Conservation (phyloP, 2,329 filamentous ascomycete genomes). For the Hypocrella siamensis region DNA sequence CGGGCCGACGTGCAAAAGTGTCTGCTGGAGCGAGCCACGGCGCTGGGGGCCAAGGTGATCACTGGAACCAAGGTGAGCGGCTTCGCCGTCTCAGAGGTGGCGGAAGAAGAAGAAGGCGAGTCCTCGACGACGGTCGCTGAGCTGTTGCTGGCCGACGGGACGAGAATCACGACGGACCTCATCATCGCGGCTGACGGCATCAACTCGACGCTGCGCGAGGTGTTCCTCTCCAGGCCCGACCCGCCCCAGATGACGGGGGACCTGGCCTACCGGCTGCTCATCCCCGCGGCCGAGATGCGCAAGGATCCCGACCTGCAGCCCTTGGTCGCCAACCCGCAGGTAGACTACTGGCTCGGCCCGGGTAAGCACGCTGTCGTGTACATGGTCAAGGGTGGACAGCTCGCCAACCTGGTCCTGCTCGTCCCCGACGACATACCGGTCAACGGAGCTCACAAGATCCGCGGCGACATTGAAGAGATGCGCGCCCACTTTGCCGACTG, state of each 20-base stretch:
- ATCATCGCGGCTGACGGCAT: constrained; percentile 32
- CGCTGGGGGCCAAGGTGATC: constrained; percentile 21
- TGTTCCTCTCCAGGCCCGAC: constrained; percentile 25
- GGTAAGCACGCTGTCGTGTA: constrained; percentile 33
- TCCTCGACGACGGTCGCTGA: constrained; percentile 5
- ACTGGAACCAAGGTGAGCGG: constrained; percentile 4
- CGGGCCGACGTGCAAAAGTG: constrained; percentile 30
- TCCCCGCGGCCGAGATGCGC: constrained; percentile 29
- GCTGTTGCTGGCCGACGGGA: constrained; percentile 13
- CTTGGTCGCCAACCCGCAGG: constrained; percentile 28
- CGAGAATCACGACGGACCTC: constrained; percentile 21
- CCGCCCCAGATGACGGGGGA: constrained; percentile 36
- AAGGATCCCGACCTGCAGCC: constrained; percentile 26
- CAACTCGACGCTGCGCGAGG: constrained; percentile 17
- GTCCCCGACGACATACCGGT: constrained; percentile 27
- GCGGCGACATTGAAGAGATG: constrained; percentile 23
- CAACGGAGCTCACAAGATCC: background rate
- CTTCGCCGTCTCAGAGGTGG: background rate
- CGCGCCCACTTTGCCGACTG: constrained; percentile 35
- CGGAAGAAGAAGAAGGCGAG: too few species aligned
- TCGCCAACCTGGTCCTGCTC: constrained; percentile 30
- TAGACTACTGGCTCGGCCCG: constrained; percentile 39
- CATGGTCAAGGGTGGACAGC: constrained; percentile 22
- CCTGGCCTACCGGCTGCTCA: constrained; percentile 36
- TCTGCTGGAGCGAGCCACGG: constrained; percentile 20